phyloP scores from a whole-genome alignment of 192 early-diverging fungal genomes.

The Coemansia sp. region DNA sequence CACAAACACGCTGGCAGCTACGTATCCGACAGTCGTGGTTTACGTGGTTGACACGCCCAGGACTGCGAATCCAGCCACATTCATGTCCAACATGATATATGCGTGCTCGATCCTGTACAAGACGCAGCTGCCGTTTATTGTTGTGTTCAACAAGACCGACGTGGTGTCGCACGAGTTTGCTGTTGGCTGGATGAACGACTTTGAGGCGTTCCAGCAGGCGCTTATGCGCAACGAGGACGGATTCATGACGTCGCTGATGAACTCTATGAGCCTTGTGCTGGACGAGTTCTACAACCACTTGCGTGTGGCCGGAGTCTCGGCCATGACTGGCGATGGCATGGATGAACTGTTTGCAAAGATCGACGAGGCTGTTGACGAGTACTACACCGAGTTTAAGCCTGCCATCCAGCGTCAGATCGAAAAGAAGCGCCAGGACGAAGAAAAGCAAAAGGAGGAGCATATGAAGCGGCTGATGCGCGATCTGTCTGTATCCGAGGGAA shows the following conservation, averaged over 20 bases:
- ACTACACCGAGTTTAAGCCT: conserved; percentile 85
- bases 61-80: conserved; percentile 86
- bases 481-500: conserved; percentile 67
- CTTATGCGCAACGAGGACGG: conserved; percentile 72
- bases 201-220: conserved; percentile 89
- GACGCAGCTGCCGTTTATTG: conserved; percentile 91
- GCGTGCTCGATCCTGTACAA: conserved; percentile 97
- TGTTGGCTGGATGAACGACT: conserved; percentile 95
- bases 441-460: conserved; percentile 68
- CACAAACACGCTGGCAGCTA: conserved; percentile 87
- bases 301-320: conserved; percentile 82
- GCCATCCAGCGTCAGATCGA: conserved; percentile 73
- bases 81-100: conserved; percentile 99
- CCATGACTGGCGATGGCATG: conserved; percentile 91
- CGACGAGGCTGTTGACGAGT: conserved; percentile 79
- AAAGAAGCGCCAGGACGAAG: conserved; percentile 62
- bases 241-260: conserved; percentile 92
- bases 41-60: conserved; percentile 97
- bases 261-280: conserved; percentile 92
- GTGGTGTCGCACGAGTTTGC: conserved; percentile 89
- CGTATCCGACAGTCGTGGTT: conserved; percentile 86
- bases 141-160: conserved; percentile 97
- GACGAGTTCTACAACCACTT: conserved; percentile 94
- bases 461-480: conserved; percentile 84
- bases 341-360: conserved; percentile 84